These are phyloP conservation scores for Endocalyx cinctus DNA, from an alignment of 2,329 filamentous ascomycete species.

Conservation along the genomic window DNA sequence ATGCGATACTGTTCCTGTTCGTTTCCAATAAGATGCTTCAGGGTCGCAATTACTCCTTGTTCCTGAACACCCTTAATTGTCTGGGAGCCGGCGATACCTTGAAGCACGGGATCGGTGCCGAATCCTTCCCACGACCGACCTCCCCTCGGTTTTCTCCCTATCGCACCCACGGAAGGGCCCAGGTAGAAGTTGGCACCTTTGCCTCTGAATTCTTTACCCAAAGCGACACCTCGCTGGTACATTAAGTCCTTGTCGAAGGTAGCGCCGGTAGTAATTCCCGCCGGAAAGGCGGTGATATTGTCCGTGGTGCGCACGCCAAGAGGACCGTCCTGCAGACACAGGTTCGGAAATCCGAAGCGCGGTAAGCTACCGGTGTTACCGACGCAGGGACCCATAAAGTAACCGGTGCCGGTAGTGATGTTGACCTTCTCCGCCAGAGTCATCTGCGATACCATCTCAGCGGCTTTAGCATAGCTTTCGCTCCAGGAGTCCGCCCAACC, in stretches of 20 bases:
- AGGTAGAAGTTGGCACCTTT: slow-evolving; percentile 70
- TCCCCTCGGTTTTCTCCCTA: slow-evolving; percentile 67
- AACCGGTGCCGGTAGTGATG: slow-evolving; percentile 65
- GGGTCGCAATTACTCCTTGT: slow-evolving; percentile 49
- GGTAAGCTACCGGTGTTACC: slow-evolving; percentile 71
- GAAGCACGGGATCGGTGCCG: slow-evolving; percentile 63
- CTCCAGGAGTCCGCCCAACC: slow-evolving; percentile 68
- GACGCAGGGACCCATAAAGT: slow-evolving; percentile 69
- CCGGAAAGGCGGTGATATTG: slow-evolving; percentile 71
- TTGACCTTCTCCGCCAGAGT: slow-evolving; percentile 79
- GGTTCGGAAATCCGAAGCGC: slow-evolving; percentile 66
- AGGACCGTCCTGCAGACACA: slow-evolving; percentile 69
- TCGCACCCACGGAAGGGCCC: slow-evolving; percentile 65
- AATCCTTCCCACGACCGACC: slow-evolving; percentile 76
- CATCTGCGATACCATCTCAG: slow-evolving; percentile 66
- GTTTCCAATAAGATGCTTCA: slow-evolving; percentile 56
- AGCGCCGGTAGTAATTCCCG: slow-evolving; percentile 71
- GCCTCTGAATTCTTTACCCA: slow-evolving; percentile 67
- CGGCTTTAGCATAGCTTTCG: slow-evolving; percentile 66
- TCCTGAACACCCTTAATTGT: slow-evolving; percentile 54
- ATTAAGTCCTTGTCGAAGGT: slow-evolving; percentile 72
- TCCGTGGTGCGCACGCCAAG: slow-evolving; percentile 69
- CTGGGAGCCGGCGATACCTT: slow-evolving; percentile 44
- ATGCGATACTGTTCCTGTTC: slow-evolving; percentile 50
- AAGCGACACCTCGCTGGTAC: slow-evolving; percentile 60